phyloP scores from a whole-genome alignment of 257 asterid species.

The Solanum sejunctum region DNA sequence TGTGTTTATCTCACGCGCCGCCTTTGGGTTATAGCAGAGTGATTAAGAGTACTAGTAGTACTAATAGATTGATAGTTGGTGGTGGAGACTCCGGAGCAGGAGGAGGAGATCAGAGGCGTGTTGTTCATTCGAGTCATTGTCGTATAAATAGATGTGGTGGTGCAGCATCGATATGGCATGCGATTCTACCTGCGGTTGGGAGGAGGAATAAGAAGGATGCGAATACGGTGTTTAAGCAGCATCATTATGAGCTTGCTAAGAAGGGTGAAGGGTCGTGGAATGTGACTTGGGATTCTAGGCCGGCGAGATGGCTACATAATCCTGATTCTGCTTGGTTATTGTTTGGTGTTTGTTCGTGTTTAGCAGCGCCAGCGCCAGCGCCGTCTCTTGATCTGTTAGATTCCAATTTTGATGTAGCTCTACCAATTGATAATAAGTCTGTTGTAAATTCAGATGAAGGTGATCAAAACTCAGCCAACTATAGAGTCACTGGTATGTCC shows the following conservation, averaged over 20 bases:
- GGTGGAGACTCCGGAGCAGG: background rate
- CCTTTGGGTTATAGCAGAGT: slow-evolving; percentile 33
- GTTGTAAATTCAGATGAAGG: background rate
- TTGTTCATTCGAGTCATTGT: slow-evolving; percentile 19
- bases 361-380: slow-evolving; percentile 19
- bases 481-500: slow-evolving; percentile 45
- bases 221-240: slow-evolving; percentile 25
- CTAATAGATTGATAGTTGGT: background rate
- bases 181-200: slow-evolving; percentile 31
- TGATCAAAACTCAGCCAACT: slow-evolving; percentile 16
- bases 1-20: slow-evolving; percentile 25
- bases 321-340: slow-evolving; percentile 77
- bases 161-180: slow-evolving; percentile 66
- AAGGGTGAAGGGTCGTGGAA: slow-evolving; percentile 83
- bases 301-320: slow-evolving; percentile 87
- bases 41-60: background rate
- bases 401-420: slow-evolving; percentile 6
- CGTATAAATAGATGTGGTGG: slow-evolving; percentile 5
- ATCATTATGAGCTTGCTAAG: slow-evolving; percentile 24
- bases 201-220: slow-evolving; percentile 3
- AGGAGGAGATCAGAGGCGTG: slow-evolving; percentile 5
- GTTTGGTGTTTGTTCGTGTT: slow-evolving; percentile 51
- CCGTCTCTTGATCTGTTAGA: slow-evolving; percentile 19
- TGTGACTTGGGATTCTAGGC: slow-evolving; percentile 80
- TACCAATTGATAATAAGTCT: background rate